Evolutionary conservation across 2,329 filamentous ascomycete species (phyloP), one percentile per base, ranked within the genome.

Genomic region (Clathrospora elynae): DNA sequence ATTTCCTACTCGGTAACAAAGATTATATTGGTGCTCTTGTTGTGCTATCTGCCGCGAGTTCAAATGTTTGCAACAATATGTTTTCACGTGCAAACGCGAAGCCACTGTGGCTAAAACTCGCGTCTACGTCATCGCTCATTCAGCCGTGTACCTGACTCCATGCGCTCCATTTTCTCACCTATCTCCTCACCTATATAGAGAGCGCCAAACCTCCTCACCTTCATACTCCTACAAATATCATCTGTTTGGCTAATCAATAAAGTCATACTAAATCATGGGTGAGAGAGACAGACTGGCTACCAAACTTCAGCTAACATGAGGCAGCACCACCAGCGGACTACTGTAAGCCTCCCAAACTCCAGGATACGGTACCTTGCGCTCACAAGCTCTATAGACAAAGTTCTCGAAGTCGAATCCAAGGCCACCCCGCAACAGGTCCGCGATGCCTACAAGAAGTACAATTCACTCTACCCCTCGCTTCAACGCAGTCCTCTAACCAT

Each of bases 371-470:
- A 8, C 11, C 17, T 9, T 7, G 33, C 28, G 16, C 45, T 50
- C 11, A 32, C 13, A 9, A 4, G 2, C 16, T 3, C 20, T 23
- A n/a, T 18, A 60, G 55, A 67, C 42, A 59, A 57, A 32, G 46
- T 62, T 29, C 84, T 96, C 35, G 86, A 86, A 52, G 72, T 96
- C 48, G 68, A 84, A 36, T 80, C 88, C 23, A 86, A 80, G 57
- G 90, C 92, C 22, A 87, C 84, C 0, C 82, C 85, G 46, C 84
- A 90, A 62, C 87, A 97, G 68, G 86, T 99, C 66, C 87, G 92
- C 59, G 87, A 89, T 78, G 93, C 91, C 35, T 99, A 97, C 78
- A 99, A 99, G 71, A 86, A 87, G 86, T 88, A 59, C 24, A 19
- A 38, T 24, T 5, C 1, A 13, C 10, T 35, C 18, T 19, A 19